A percentile compares a stretch with the other conserved stretches of the same genome.
These are phyloP conservation scores for Lithohypha guttulata DNA, from an alignment of 2,329 filamentous ascomycete species.

Conservation along the genomic window DNA sequence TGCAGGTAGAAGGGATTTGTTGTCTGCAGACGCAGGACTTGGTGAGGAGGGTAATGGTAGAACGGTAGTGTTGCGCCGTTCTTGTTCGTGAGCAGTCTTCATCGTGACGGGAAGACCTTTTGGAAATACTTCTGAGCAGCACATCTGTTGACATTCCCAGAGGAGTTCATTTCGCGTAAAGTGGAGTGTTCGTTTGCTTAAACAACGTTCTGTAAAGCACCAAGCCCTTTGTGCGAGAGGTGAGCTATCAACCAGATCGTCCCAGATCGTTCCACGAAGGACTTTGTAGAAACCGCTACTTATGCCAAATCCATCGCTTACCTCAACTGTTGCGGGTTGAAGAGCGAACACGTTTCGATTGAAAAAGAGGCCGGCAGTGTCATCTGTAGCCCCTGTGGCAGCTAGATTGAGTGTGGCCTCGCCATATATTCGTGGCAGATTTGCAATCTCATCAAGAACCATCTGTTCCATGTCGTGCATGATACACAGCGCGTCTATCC, in stretches of 20 bases:
- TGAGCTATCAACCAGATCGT: slow-evolving; percentile 19
- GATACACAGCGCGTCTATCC: slow-evolving; percentile 23
- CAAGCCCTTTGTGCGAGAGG: slow-evolving; percentile 22
- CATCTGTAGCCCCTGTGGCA: slow-evolving; percentile 19
- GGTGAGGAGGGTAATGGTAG: slow-evolving; percentile 10
- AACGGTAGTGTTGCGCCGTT: slow-evolving; percentile 2
- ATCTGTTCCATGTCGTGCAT: slow-evolving; percentile 21
- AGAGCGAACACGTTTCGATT: slow-evolving; percentile 18
- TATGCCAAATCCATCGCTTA: slow-evolving; percentile 15
- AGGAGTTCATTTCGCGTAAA: slow-evolving; percentile 22
- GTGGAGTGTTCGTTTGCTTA: slow-evolving; percentile 23
- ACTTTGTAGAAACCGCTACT: slow-evolving; percentile 21
- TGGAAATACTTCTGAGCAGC: slow-evolving; percentile 22
- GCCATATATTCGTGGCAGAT: slow-evolving; percentile 21
- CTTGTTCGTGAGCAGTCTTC: slow-evolving; percentile 3
- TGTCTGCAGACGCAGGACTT: slow-evolving; percentile 10
- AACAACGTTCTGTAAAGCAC: slow-evolving; percentile 22
- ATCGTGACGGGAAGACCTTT: slow-evolving; percentile 21
- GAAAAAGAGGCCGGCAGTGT: slow-evolving; percentile 18
- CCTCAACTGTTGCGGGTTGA: slow-evolving; percentile 20
- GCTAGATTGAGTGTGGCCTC: slow-evolving; percentile 20
- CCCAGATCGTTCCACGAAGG: slow-evolving; percentile 21
- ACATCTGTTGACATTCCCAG: slow-evolving; percentile 25
- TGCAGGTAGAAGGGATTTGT: background rate
- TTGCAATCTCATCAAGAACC: slow-evolving; percentile 17